phyloP scores from a whole-genome alignment of 148 eudicot species.

The Persicaria maculosa region DNA sequence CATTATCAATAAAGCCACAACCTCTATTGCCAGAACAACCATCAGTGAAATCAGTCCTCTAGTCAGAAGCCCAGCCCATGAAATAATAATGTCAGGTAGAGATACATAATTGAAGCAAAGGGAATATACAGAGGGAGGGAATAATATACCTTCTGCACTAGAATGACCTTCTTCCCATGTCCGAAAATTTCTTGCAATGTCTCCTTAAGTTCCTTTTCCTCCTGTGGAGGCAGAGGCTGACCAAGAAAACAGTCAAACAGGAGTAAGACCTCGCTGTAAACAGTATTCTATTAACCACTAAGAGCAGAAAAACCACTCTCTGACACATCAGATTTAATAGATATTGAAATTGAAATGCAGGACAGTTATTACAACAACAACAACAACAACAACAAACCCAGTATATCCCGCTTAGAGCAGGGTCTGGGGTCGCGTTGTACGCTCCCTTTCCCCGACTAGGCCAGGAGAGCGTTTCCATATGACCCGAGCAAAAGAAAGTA shows the following conservation, averaged over 20 bases:
- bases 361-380: neutral
- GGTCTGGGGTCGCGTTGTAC: too few species aligned
- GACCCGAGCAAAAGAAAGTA: too few species aligned
- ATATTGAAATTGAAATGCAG: neutral
- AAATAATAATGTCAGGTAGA: neutral
- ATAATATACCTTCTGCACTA: constrained; percentile 69
- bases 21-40: neutral
- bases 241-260: constrained; percentile 6
- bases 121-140: neutral
- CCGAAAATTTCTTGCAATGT: constrained; percentile 81
- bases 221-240: constrained; percentile 73
- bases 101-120: neutral
- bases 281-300: neutral
- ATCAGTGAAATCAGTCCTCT: neutral
- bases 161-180: constrained; percentile 56
- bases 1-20: neutral
- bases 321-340: neutral
- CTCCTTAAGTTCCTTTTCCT: constrained; percentile 91
- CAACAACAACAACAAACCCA: too few species aligned
- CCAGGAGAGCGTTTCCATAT: too few species aligned
- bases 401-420: too few species aligned
- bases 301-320: neutral
- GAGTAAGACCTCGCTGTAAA: neutral
- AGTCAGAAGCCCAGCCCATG: neutral
- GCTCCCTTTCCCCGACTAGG: too few species aligned